Percentiles rank a stretch among this genome's conserved stretches.
Evolutionary conservation across 148 eudicot genomes (phyloP).

Genomic region (Gaultheria prostrata): DNA sequence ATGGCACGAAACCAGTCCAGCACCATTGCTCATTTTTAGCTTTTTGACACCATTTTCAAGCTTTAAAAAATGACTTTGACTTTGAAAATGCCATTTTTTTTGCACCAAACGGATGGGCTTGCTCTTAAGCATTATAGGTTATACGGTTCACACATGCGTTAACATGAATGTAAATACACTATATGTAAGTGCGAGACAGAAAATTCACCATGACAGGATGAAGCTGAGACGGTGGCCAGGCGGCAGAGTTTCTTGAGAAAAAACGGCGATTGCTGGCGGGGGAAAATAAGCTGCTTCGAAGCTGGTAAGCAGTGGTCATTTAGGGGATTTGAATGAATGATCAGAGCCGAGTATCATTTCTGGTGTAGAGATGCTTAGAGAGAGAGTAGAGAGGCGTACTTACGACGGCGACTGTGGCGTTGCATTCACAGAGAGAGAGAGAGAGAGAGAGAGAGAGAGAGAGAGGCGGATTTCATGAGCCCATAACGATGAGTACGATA

Average conservation of each 20-base stretch:
- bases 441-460: too few relatives aligned
- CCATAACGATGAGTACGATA: too few relatives aligned
- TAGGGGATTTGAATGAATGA: conserved; percentile 14
- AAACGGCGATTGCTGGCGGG: not conserved
- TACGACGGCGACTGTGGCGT: not conserved
- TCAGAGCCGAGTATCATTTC: conserved; percentile 12
- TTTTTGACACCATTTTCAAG: too few relatives aligned
- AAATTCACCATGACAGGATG: conserved; percentile 12
- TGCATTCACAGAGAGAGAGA: not conserved
- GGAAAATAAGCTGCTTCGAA: conserved; percentile 19
- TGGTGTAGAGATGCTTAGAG: conserved; percentile 1
- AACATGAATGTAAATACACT: not conserved
- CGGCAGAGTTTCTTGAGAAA: conserved; percentile 20
- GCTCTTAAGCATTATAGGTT: too few relatives aligned
- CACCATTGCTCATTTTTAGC: too few relatives aligned
- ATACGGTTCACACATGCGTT: too few relatives aligned
- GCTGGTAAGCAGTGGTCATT: conserved; percentile 23
- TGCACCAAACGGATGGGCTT: too few relatives aligned
- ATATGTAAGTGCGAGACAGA: not conserved
- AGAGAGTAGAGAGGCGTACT: not conserved
- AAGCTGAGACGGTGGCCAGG: conserved; percentile 5
- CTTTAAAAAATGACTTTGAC: too few relatives aligned
- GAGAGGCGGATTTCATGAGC: too few relatives aligned
- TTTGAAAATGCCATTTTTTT: too few relatives aligned
- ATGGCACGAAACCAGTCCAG: too few relatives aligned